Evolutionary conservation across 805 yeast species (phyloP), one percentile per base, ranked within the genome.

Genomic region (Diddensiella transvaalensis): DNA sequence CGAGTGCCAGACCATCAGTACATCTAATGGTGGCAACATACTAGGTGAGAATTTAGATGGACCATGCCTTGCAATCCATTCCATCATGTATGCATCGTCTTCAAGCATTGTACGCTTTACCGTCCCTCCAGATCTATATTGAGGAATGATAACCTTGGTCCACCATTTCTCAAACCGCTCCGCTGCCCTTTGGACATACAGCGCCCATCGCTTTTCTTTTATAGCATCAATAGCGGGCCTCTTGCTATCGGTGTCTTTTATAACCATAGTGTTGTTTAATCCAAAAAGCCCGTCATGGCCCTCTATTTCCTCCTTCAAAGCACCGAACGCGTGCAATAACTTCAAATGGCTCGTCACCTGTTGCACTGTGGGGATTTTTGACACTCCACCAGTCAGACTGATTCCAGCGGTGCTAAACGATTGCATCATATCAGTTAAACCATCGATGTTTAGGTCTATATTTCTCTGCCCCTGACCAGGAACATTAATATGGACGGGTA

Each of bases 1-100:
- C 2, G 60, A 44, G 41, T 57, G 61, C 60, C 60, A 57, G 8
- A 57, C 51, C 61, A 57, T 57, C 17, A 57, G 48, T 26, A 57
- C 56, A 41, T 57, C 61, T 10, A 55, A 5, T 1, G 60, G 59
- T 22, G 59, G 57, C 38, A 56, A 19, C 8, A 6, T n/a, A 13
- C 17, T 29, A 4, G 5, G 18, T 15, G 11, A 29, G 23, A 21
- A 44, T 13, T 22, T 36, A 30, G 8, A 30, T 15, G 26, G 35
- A 24, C 24, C 15, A 29, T 17, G 17, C 22, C 10, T 15, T 15
- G 15, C 29, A n/a, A 21, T 3, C 22, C 29, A 22, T 26, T 10
- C 24, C 26, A 26, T 19, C 29, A 30, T 38, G 17, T 13, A 23
- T 6, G 10, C 13, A 22, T 4, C n/a, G 40, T 42, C 36, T 5